Evolutionary conservation across 305 asterid species (phyloP).

Genomic region (Solanum hybrid): DNA sequence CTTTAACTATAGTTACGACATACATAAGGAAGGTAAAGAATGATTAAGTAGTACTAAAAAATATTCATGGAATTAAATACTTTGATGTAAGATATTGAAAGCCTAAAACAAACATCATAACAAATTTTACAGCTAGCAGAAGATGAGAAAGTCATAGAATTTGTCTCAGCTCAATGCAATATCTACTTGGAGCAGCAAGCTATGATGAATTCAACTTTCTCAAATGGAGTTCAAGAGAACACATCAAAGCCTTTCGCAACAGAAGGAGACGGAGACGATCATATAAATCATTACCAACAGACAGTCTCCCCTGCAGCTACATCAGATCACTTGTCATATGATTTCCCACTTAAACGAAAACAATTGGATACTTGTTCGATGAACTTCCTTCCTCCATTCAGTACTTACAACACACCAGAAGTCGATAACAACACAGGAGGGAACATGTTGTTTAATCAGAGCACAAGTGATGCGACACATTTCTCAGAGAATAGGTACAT

Average conservation of each 20-base stretch:
- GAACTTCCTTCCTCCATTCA: conserved; percentile 25
- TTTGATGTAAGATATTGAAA: background rate
- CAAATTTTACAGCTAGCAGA: conserved; percentile 43
- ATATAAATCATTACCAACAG: conserved; percentile 3
- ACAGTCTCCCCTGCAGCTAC: conserved; percentile 12
- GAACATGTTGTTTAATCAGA: conserved; percentile 32
- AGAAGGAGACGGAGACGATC: conserved; percentile 3
- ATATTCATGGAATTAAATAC: background rate
- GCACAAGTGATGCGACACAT: conserved; percentile 21
- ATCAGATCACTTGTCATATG: conserved; percentile 28
- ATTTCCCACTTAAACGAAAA: conserved; percentile 33
- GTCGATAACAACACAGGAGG: conserved; percentile 21
- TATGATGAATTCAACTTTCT: conserved; percentile 17
- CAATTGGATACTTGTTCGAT: conserved; percentile 27
- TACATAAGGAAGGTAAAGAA: background rate
- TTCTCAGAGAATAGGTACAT: conserved; percentile 15
- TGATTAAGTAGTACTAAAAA: background rate
- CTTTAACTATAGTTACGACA: background rate
- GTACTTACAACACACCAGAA: conserved; percentile 16
- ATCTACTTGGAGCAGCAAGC: conserved; percentile 37
- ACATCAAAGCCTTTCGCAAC: conserved; percentile 2
- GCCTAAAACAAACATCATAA: background rate
- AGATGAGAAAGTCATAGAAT: conserved; percentile 51
- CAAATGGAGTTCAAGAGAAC: conserved; percentile 12
- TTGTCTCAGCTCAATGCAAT: conserved; percentile 38